phyloP scores from a whole-genome alignment of 2,329 filamentous ascomycete species.

The Trichoderma breve region DNA sequence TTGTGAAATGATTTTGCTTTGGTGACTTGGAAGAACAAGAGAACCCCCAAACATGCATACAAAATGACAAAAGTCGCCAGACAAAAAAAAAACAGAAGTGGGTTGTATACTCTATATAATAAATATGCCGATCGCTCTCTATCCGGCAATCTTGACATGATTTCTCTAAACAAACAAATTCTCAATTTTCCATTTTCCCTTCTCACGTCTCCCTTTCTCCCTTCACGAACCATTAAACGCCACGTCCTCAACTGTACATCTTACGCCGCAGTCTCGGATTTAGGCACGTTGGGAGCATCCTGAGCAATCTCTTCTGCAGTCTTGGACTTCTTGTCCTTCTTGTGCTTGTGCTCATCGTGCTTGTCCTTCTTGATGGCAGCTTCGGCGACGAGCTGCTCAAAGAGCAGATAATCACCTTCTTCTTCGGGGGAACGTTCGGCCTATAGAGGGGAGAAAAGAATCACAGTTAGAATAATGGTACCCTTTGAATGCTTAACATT shows the following conservation, averaged over 20 bases:
- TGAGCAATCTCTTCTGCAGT: constrained; percentile 29
- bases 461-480: constrained; percentile 14
- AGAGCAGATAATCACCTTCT: constrained; percentile 97
- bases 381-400: constrained; percentile 96
- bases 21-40: background rate
- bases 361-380: constrained; percentile 93
- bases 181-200: background rate
- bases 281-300: constrained; percentile 29
- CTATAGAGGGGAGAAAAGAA: constrained; percentile 44
- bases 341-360: constrained; percentile 57
- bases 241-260: background rate
- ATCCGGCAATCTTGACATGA: constrained; percentile 18
- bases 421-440: constrained; percentile 88
- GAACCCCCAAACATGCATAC: background rate
- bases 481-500: too few relatives aligned
- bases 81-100: constrained; percentile 11
- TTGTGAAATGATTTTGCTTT: background rate
- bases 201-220: background rate
- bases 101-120: constrained; percentile 18
- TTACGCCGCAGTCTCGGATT: constrained; percentile 13
- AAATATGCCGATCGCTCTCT: constrained; percentile 18
- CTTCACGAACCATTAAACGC: background rate
- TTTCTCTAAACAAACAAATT: constrained; percentile 17
- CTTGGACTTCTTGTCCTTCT: constrained; percentile 48
- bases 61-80: background rate